Evolutionary conservation across 1,284 basidiomycete species (phyloP).

Genomic region (Boletellus deceptivus): DNA sequence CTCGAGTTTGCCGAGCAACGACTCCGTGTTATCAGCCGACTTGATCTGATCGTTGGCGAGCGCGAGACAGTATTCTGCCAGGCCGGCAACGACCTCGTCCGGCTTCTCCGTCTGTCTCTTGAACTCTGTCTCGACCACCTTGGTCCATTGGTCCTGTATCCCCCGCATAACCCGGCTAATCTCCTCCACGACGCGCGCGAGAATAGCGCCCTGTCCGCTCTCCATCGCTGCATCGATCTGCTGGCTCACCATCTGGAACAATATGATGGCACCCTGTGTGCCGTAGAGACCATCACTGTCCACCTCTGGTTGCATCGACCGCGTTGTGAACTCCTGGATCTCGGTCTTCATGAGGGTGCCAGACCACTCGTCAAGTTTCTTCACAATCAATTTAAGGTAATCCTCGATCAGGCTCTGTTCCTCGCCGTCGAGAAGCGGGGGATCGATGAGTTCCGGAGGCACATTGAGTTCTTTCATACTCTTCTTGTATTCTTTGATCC

Average conservation of each 20-base stretch:
- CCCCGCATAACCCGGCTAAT: conserved; percentile 86
- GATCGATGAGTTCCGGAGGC: conserved; percentile 78
- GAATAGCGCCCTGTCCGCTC: conserved; percentile 91
- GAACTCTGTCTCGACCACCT: conserved; percentile 81
- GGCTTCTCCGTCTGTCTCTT: conserved; percentile 87
- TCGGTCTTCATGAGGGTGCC: conserved; percentile 93
- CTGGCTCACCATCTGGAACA: conserved; percentile 99
- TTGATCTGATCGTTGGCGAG: conserved; percentile 99
- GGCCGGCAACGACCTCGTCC: conserved; percentile 83
- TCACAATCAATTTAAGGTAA: conserved; percentile 90
- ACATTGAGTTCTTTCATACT: conserved; percentile 94
- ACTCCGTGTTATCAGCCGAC: conserved; percentile 91
- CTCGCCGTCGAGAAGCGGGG: conserved; percentile 89
- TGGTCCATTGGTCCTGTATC: conserved; percentile 89
- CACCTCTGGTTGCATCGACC: conserved; percentile 85
- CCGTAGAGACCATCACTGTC: conserved; percentile 90
- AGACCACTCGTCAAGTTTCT: conserved; percentile 98
- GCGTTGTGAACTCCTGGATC: conserved; percentile 78
- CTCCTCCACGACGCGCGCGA: conserved; percentile 89
- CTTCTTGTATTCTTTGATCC: conserved; percentile 94
- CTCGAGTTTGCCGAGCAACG: conserved; percentile 83
- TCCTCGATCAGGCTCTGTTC: conserved; percentile 94
- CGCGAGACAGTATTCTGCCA: conserved; percentile 96
- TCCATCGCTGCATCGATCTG: conserved; percentile 95
- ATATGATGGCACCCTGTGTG: conserved; percentile 88